Base-by-base conservation (phyloP, 2,329 filamentous ascomycete species). In the Alternaria arbusti region DNA sequence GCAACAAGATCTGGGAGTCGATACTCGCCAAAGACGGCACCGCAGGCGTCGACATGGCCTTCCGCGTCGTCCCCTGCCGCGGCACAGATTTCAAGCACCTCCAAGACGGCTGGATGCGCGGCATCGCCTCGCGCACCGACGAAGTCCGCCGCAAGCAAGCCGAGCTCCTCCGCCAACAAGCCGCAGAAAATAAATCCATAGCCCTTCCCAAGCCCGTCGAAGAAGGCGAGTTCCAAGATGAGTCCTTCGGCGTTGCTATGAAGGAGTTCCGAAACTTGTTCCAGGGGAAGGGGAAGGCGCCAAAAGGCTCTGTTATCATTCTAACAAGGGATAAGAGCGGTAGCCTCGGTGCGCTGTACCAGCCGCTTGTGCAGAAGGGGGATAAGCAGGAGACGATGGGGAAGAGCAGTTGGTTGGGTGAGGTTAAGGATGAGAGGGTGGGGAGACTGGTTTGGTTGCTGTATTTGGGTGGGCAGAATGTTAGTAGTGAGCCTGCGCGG, bases 1-100 rank as follows among this genome's bases (percentile, higher is more conserved):
- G 92, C 67, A 90, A 92, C 69, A 84, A 88, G 69, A 87, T 92
- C 32, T 97, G 94, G 94, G 86, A 89, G 46, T 82, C 86, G 13
- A 84, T 97, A 3, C 82, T 98, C 25, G 61, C 58, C 40, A 84
- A 84, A 61, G 84, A 89, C 0, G 85, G 88, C 17, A 44, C 70
- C 4, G 63, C 63, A n/a, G 74, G 69, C 4, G 88, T 95, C n/a
- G 86, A 93, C 58, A 95, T 90, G 25, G 87, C 90, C 0, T 89
- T 97, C 82, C 88, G 95, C 49, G 91, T 99, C 67, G 89, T 95
- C 3, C 96, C 96, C 0, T 94, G 93, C n/a, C 87, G 93, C 40
- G 94, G 96, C 80, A 99, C 96, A 17, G 94, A 98, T 80, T 98
- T 97, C 80, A 89, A 90, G 69, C 96, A 99, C 79, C 81, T 99